Evolutionary conservation across 1,139 yeast genomes (phyloP), one percentile per base, ranked within the genome.

Genomic region (Lodderomyces pseudojiufengensis): DNA sequence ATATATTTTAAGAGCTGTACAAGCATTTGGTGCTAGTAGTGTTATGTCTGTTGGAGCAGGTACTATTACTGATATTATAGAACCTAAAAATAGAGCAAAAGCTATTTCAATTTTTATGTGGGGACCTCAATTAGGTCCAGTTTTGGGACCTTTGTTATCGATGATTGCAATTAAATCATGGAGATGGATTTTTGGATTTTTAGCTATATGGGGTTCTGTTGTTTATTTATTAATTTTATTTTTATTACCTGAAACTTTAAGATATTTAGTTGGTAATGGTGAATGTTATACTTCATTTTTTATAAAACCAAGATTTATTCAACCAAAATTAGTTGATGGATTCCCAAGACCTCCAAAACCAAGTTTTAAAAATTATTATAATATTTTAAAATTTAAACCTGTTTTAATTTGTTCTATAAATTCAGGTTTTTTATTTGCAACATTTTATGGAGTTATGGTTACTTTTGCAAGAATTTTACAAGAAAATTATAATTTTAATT

Each of bases 51-150:
- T 76, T 27, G 82, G 82, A 1, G 76, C 78, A 4, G 81, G 80
- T 2, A 73, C 78, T 0, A 69, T 76, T 9, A 68, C 78, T 4
- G 82, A 76, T 51, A 54, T 74, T 6, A 56, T 65, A 5, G 67
- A 68, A 21, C 78, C 79, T 3, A 63, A 59, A 37, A 44, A 61
- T 31, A 57, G 82, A 44, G 82, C 73, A 0, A 71, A 63, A 37
- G 70, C 71, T 1, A 71, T 76, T 18, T 70, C 79, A 0, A 64
- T 69, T 39, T 76, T 74, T 40, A 75, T 77, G 79, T 47, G 76
- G 49, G 83, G 83, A 0, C 82, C 82, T 0, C 80, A 76, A 43
- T 46, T 75, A 41, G 83, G 82, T 0, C 82, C 83, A 1, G 61
- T 76, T 3, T 32, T 76, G 10, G 83, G 81, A 0, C 82, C 81